A percentile compares a stretch with the other conserved stretches of the same genome.
phyloP scores from a whole-genome alignment of 768 basidiomycete genomes.

The Boletus pseudopeckii region DNA sequence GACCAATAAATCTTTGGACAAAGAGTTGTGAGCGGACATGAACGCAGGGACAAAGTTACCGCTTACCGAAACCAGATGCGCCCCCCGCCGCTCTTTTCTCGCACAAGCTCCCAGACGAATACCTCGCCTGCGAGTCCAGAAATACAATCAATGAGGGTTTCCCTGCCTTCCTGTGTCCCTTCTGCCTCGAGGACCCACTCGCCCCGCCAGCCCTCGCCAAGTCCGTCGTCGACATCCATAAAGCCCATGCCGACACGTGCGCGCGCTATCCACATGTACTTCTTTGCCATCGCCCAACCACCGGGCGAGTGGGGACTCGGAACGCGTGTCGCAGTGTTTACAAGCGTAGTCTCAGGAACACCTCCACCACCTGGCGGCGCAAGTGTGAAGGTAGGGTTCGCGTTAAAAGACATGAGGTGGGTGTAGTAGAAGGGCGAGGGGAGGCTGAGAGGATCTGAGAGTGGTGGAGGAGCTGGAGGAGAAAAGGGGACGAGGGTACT shows the following conservation, averaged over 20 bases:
- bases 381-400: slow-evolving; percentile 25
- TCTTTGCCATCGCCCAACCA: slow-evolving; percentile 58
- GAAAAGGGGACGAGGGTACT: slow-evolving; percentile 55
- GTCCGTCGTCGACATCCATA: slow-evolving; percentile 35
- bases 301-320: slow-evolving; percentile 58
- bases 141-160: slow-evolving; percentile 54
- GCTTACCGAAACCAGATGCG: slow-evolving; percentile 64
- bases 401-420: slow-evolving; percentile 50
- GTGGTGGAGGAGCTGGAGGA: slow-evolving; percentile 49
- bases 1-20: slow-evolving; percentile 21
- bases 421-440: slow-evolving; percentile 76
- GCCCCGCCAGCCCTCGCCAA: slow-evolving; percentile 69
- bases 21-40: neutral
- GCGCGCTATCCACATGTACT: slow-evolving; percentile 64
- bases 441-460: slow-evolving; percentile 56
- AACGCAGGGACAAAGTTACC: neutral
- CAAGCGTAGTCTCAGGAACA: slow-evolving; percentile 47
- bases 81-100: slow-evolving; percentile 58
- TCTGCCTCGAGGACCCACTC: slow-evolving; percentile 82
- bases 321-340: slow-evolving; percentile 37
- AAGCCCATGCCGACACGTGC: slow-evolving; percentile 38
- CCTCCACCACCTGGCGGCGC: slow-evolving; percentile 31
- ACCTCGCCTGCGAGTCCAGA: slow-evolving; percentile 32
- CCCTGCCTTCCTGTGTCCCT: slow-evolving; percentile 65
- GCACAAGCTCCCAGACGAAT: slow-evolving; percentile 52